Base-by-base conservation (phyloP, 805 yeast genomes). In the Danielia oregonensis region DNA sequence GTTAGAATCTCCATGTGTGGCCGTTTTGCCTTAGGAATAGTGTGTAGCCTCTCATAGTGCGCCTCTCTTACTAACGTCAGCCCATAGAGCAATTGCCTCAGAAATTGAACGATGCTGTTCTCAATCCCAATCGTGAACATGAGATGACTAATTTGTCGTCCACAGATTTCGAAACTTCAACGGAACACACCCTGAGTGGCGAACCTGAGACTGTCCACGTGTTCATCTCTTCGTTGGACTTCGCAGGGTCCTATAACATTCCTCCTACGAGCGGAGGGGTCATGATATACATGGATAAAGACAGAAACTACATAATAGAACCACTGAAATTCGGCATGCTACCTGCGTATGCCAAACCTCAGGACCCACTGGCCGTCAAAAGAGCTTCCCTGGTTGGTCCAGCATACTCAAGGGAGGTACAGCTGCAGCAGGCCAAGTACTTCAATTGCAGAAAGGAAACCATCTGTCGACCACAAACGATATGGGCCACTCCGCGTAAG, bases 321-420 rank as follows among this genome's bases (percentile, higher is more conserved):
- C 68, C 71, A 28, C 85, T 86, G 93, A 73, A 71, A 30, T 88
- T 95, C 85, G 93, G 95, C 0, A 59, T 87, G 24, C 70, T 85
- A 1, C 95, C 96, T 0, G 49, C 55, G 6, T 83, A 87, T 86
- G 68, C 65, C n/a, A 61, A 60, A 30, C 70, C 77, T 1, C 64
- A 63, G 26, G 65, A 65, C 15, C 44, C 57, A 3, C 50, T 57
- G 12, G 49, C 59, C 1, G 58, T 50, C 3, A 46, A 42, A 11
- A 33, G 40, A n/a, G 47, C 40, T 3, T 37, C 39, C 5, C 36
- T 36, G 3, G 17, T 27, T 6, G 59, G 60, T n/a, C 26, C 39
- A 3, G 34, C 39, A 19, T 54, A 54, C 37, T 52, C 61, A 1
- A 52, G 52, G 25, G 70, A 65, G 30, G 33, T 65, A 13, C 61